Percentiles rank a stretch among this genome's conserved stretches.
Evolutionary conservation across 495 filamentous ascomycete species (phyloP).

Genomic region (Diplogelasinospora grovesii): DNA sequence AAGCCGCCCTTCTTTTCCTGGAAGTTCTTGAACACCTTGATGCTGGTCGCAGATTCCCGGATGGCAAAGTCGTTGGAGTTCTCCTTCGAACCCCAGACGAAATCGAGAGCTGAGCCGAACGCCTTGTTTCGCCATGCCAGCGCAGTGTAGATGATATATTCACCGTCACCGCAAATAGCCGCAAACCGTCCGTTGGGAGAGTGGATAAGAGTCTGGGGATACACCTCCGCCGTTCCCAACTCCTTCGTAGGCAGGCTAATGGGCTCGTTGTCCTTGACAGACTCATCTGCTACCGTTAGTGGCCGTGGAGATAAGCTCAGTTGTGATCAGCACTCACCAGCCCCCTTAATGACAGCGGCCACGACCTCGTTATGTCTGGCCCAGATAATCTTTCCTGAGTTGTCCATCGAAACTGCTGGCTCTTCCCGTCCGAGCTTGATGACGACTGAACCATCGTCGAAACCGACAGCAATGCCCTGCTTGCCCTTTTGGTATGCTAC

Average conservation of each 20-base stretch:
- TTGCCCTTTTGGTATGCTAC: conserved; percentile 87
- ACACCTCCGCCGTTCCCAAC: conserved; percentile 90
- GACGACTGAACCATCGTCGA: conserved; percentile 96
- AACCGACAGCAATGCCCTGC: conserved; percentile 91
- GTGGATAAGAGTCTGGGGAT: conserved; percentile 88
- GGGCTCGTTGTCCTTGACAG: conserved; percentile 79
- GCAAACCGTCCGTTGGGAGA: conserved; percentile 98
- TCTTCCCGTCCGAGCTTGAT: conserved; percentile 97
- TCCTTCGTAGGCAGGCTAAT: conserved; percentile 88
- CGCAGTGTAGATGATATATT: conserved; percentile 98
- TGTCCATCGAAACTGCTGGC: conserved; percentile 95
- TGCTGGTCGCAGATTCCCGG: conserved; percentile 82
- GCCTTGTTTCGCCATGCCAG: conserved; percentile 97
- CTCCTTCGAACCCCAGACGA: conserved; percentile 95
- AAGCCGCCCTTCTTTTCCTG: conserved; percentile 83
- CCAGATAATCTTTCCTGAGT: conserved; percentile 92
- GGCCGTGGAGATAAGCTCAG: neutral
- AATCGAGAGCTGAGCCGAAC: conserved; percentile 90
- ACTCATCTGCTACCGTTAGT: conserved; percentile 47
- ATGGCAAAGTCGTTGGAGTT: conserved; percentile 99
- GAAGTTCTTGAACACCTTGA: conserved; percentile 97
- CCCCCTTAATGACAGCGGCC: conserved; percentile 90
- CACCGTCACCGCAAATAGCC: conserved; percentile 92
- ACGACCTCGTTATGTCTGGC: conserved; percentile 85
- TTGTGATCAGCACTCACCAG: conserved; percentile 36